Base-by-base conservation (phyloP, 805 yeast genomes). In the Priceomyces castillae region DNA sequence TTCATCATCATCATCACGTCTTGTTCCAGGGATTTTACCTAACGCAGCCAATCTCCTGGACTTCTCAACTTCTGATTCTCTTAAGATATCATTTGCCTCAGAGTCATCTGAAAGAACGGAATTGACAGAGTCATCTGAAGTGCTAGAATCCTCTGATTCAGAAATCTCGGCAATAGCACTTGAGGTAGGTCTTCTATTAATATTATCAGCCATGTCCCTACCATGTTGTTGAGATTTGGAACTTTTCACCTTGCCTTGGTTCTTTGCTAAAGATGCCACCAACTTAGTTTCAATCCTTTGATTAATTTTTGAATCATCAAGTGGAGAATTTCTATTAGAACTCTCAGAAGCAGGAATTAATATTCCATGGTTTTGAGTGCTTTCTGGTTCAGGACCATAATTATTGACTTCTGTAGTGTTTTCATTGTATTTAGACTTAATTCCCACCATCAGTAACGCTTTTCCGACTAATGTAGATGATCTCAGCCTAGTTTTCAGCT, bases 51-150 rank as follows among this genome's bases (percentile, higher is more conserved):
- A 60, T 46, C 90, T 72, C 53, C 90, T 75, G 31, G 70, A 68
- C 44, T 78, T 74, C 58, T 85, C 90, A 18, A 81, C 78, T n/a
- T 72, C 83, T 0, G 89, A 82, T 58, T 84, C 90, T 2, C 61
- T 64, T 18, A 50, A 43, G 16, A 34, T 47, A 12, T 41, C 44
- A 20, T 23, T 22, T 11, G 30, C 11, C 20, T 55, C 63, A 3
- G 56, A 58, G 3, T 58, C 56, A 35, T 51, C 54, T 34, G 48
- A 58, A 25, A 46, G 54, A 6, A 23, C 26, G 26, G 26, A 23
- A 10, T 23, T 10, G 6, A 7, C 15, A 30, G 46, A 48, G 10
- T 47, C 56, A 22, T 55, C 49, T 19, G 54, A 44, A 30, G n/a
- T n/a, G 5, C 5, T 22, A 22, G 25, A 22, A 15, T 33, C 23